Percentiles rank a stretch among this genome's conserved stretches.
phyloP scores from a whole-genome alignment of 2,329 filamentous ascomycete genomes.

The Verticillium dahliae region DNA sequence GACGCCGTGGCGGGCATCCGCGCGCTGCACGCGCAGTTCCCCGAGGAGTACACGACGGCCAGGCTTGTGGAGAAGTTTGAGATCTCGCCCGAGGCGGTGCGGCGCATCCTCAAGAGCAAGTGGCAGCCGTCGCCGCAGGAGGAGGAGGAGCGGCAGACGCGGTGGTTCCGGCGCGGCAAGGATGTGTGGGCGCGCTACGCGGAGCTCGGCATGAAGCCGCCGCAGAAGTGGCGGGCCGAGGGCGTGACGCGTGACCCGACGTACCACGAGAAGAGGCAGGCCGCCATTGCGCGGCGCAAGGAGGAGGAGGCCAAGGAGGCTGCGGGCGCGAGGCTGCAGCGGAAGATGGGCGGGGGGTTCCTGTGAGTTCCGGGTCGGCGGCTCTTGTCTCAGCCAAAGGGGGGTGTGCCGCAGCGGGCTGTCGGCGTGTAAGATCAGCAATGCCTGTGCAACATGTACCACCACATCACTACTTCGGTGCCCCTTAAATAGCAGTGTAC shows the following conservation, averaged over 20 bases:
- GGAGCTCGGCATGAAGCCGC: constrained; percentile 55
- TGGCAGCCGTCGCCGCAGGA: constrained; percentile 58
- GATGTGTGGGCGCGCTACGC: constrained; percentile 53
- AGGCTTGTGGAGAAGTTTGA: constrained; percentile 73
- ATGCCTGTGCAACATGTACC: background rate
- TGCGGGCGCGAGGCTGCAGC: constrained; percentile 15
- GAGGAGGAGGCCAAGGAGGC: constrained; percentile 20
- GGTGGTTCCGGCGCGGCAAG: constrained; percentile 57
- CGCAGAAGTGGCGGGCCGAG: constrained; percentile 51
- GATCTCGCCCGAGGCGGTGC: constrained; percentile 80
- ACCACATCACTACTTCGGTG: too few species aligned
- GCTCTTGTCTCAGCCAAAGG: background rate
- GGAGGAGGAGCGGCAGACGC: constrained; percentile 48
- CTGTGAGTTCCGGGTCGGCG: constrained; percentile 11
- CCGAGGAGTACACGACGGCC: constrained; percentile 67
- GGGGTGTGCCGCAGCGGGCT: background rate
- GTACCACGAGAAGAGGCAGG: constrained; percentile 29
- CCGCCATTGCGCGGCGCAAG: constrained; percentile 17
- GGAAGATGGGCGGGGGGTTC: constrained; percentile 18
- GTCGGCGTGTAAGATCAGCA: background rate
- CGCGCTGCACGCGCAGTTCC: constrained; percentile 70
- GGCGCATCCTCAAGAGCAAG: constrained; percentile 76
- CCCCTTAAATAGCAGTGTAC: background rate
- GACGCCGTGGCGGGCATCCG: constrained; percentile 89
- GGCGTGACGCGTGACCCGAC: constrained; percentile 39